Conservation (phyloP, 306 rosid species). For the Rosa lucieae region DNA sequence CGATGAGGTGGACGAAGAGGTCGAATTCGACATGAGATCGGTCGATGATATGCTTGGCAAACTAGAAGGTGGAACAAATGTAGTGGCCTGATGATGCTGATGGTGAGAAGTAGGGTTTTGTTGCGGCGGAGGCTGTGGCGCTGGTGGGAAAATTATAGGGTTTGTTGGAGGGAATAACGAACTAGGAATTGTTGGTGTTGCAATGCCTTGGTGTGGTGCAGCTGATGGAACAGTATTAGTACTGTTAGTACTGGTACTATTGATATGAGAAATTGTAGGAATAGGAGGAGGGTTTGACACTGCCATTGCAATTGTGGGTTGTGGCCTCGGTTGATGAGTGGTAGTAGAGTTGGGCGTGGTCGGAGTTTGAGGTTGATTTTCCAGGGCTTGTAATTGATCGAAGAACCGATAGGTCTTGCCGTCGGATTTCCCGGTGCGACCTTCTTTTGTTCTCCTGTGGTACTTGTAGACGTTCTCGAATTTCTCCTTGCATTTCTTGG, state of each 20-base stretch:
- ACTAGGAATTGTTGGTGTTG: slow-evolving; percentile 36
- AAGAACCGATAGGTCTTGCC: slow-evolving; percentile 83
- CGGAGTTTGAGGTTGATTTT: slow-evolving; percentile 39
- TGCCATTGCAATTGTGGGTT: slow-evolving; percentile 25
- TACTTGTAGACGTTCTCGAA: slow-evolving; percentile 96
- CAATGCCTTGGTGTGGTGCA: slow-evolving; percentile 31
- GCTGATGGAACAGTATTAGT: slow-evolving; percentile 56
- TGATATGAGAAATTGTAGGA: neutral
- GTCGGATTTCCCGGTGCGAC: slow-evolving; percentile 79
- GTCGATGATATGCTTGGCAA: slow-evolving; percentile 37
- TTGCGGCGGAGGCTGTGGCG: slow-evolving; percentile 7
- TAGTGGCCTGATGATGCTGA: neutral
- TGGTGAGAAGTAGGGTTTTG: slow-evolving; percentile 13
- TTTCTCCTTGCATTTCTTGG: slow-evolving; percentile 96
- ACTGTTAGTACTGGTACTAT: neutral
- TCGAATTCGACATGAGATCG: slow-evolving; percentile 53
- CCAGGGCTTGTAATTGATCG: slow-evolving; percentile 79
- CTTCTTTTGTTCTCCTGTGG: slow-evolving; percentile 90
- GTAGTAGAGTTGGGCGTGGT: slow-evolving; percentile 34
- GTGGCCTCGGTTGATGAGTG: slow-evolving; percentile 19
- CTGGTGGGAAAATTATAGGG: slow-evolving; percentile 40
- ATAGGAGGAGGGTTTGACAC: slow-evolving; percentile 11
- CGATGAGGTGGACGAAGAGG: slow-evolving; percentile 66
- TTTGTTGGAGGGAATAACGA: slow-evolving; percentile 33
- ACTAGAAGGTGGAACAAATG: slow-evolving; percentile 20